Conservation (phyloP, 2,329 filamentous ascomycete species). For the Penicillium sp. region DNA sequence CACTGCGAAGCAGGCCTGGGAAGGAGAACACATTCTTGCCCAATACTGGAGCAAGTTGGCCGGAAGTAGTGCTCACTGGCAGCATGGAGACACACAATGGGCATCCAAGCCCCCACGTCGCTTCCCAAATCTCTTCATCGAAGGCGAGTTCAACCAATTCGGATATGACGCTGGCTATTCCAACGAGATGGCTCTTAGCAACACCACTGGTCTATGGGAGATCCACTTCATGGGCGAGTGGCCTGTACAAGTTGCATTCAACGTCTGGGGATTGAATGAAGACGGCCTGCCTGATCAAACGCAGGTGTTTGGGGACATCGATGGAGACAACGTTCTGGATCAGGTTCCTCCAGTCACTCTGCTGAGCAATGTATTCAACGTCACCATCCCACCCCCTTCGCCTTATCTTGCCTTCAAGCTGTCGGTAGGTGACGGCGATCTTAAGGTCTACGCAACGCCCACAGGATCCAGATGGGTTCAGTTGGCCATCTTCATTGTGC, state of each 20-base stretch:
- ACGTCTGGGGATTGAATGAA: constrained; percentile 65
- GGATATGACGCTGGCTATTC: constrained; percentile 62
- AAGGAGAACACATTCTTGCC: constrained; percentile 60
- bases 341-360: constrained; percentile 60
- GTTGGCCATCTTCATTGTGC: constrained; percentile 53
- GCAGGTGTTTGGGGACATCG: constrained; percentile 59
- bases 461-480: constrained; percentile 54
- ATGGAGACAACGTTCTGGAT: constrained; percentile 59
- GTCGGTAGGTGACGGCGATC: constrained; percentile 53
- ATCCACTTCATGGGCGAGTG: constrained; percentile 63
- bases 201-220: constrained; percentile 53
- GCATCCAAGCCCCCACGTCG: constrained; percentile 44
- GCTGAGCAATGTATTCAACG: constrained; percentile 56
- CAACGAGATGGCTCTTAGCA: constrained; percentile 51
- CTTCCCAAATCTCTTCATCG: constrained; percentile 61
- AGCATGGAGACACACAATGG: constrained; percentile 55
- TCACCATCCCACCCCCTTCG: constrained; percentile 53
- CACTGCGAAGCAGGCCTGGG: constrained; percentile 57
- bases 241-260: constrained; percentile 61
- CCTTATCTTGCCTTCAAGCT: constrained; percentile 57
- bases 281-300: constrained; percentile 61
- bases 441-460: constrained; percentile 50
- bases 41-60: constrained; percentile 62
- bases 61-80: constrained; percentile 59
- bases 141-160: constrained; percentile 63